Percentiles rank a stretch among this genome's conserved stretches.
Evolutionary conservation across 2,329 filamentous ascomycete genomes (phyloP).

Genomic region (Triangularia verruculosa): DNA sequence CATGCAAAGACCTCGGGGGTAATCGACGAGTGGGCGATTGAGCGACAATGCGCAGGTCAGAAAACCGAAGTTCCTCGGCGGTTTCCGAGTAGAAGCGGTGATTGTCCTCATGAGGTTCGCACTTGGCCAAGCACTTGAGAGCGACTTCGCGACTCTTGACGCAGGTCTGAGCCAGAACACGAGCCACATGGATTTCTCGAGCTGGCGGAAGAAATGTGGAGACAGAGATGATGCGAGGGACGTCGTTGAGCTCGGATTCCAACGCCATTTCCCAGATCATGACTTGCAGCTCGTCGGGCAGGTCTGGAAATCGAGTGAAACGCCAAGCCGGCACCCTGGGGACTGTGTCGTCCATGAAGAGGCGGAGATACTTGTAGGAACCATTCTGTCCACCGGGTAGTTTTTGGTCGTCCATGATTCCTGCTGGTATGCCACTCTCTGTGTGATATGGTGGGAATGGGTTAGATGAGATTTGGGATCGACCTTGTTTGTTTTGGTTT

Average conservation of each 20-base stretch:
- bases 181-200: not conserved
- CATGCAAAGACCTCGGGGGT: not conserved
- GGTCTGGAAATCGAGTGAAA: not conserved
- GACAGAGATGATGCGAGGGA: not conserved
- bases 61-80: not conserved
- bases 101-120: not conserved
- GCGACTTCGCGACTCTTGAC: not conserved
- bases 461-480: not conserved
- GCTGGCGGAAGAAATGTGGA: not conserved
- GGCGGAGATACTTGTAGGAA: not conserved
- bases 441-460: not conserved
- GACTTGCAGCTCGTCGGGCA: not conserved
- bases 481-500: not conserved
- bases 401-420: not conserved
- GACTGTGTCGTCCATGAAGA: not conserved
- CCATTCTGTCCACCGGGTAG: not conserved
- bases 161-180: constrained; percentile 3
- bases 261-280: not conserved
- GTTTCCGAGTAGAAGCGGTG: not conserved
- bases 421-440: not conserved
- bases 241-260: not conserved
- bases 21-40: not conserved
- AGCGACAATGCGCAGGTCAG: not conserved
- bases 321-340: not conserved
- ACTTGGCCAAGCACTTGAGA: not conserved